Base-by-base conservation (phyloP, 768 basidiomycete species). In the Trametes sanguinea region DNA sequence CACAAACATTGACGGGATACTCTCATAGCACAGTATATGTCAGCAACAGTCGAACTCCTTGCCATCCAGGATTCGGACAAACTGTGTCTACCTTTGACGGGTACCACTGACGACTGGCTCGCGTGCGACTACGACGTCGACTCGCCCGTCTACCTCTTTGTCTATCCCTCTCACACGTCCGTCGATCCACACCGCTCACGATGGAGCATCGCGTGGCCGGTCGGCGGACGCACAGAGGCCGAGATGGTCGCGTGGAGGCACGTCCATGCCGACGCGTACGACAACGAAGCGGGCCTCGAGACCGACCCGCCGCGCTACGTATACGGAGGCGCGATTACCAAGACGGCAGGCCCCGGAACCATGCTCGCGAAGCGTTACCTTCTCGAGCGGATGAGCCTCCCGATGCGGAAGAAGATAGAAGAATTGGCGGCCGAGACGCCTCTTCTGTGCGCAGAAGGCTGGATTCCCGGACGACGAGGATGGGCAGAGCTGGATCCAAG, bases 81-180 rank as follows among this genome's bases (percentile, higher is more conserved):
- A 27, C 33, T 44, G 32, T 32, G 35, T 11, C 47, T 59, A 16
- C 5, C 62, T 9, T 16, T 54, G 2, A 35, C 61, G 6, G 32
- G 33, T 14, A 54, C 53, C 32, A 48, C 53, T 32, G 62, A 63
- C 62, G 62, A 63, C 62, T 63, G 62, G 62, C 62, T 63, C 13
- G 62, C 62, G 16, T 57, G 42, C 47, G 62, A 63, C 53, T 10
- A 57, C 53, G 62, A 63, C 53, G 53, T 63, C 40, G 52, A 54
- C 1, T 27, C 40, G 17, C 57, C 62, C 8, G 47, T 63, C 42
- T 63, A 54, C 45, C 62, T 63, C 52, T 51, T 61, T 52, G 56
- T 53, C 14, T 54, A 58, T 53, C 60, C 64, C 45, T 57, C 64
- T 6, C 51, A 60, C 51, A 45, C 57, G 10, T 44, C 57, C 9